Base-by-base conservation (phyloP, 1,139 yeast genomes). In the Magnusiomyces tetraspermus region DNA sequence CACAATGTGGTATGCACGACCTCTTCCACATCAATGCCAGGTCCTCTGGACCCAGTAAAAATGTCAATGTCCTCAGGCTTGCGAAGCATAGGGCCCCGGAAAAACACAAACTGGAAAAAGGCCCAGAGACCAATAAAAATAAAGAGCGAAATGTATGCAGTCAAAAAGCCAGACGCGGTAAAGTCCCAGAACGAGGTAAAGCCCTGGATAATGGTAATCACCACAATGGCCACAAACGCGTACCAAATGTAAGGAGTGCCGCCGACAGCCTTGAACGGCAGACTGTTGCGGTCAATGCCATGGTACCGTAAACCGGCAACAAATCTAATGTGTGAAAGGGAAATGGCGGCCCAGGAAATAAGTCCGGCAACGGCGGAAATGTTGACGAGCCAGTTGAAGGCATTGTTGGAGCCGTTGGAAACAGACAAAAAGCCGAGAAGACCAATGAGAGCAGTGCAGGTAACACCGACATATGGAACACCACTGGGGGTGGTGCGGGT, bases 311-410 rank as follows among this genome's bases (percentile, higher is more conserved):
- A 74, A 1, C 94, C 57, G n/a, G 48, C 45, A 38, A 85, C 60
- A 72, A 75, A 69, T 79, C 94, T 77, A 56, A 85, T 71, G 61
- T 81, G 90, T 58, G 86, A 80, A 54, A 82, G 64, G 62, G 82
- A 80, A 61, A 86, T 83, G 19, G 87, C 78, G 42, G 78, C 78
- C 89, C 90, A 85, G 6, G 90, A 82, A 65, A 84, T 83, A 51
- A 85, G 72, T 1, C 92, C 82, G 51, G 89, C 82, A 60, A 85
- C 76, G 53, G 92, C 89, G 26, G 94, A 83, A 53, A 87, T 72
- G 41, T 94, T 85, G 63, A 85, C 72, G 60, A 86, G 72, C 95
- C 95, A 88, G 61, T 74, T 74, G 70, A 88, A 87, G 62, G 67
- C 66, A 24, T 74, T 77, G 57, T 76, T 81, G 66, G 83, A 79